Base-by-base conservation (phyloP, 148 eudicot species). In the Fagopyrum tataricum region DNA sequence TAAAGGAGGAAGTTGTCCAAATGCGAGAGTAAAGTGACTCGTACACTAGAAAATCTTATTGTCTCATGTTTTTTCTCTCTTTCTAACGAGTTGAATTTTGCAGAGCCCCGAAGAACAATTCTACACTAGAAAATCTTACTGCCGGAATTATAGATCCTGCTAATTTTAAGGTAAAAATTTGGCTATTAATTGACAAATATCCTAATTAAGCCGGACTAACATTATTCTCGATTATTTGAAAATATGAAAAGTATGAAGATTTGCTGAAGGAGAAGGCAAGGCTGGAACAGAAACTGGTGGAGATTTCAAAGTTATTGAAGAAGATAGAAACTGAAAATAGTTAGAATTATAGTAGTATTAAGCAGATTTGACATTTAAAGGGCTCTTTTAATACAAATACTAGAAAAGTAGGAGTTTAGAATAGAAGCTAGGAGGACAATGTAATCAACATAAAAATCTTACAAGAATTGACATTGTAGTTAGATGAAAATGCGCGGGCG, bases 401-500 rank as follows among this genome's bases (percentile, higher is more conserved):
- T 62, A 42, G 42, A 62, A 31, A 13, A 58, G 68, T 62, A 62
- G 43, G 68, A 62, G 68, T 26, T 62, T 62, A 62, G 1, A 62
- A 26, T 26, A 62, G 68, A 2, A 13, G n/a, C n/a, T 26, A 62
- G 15, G 14, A 42, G 13, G 26, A 62, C 26, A 42, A 62, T 62
- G 10, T 12, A 20, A 58, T 58, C 1, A 0, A 18, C 18, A 23
- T 62, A 62, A 42, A 55, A 24, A 58, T 58, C 20, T 9, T 26
- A 62, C 26, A 7, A 62, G 68, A 62, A 13, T 62, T 62, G 18
- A 62, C 3, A 55, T 7, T 20, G 61, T 24, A 24, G 18, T 20
- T 20, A 24, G 26, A 55, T 24, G 24, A 2, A 62, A 94, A 90
- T 90, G 96, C 94, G 84, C 92, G 93, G 88, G 94, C 96, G 78